Evolutionary conservation across 1,284 basidiomycete genomes (phyloP), one percentile per base, ranked within the genome.

Genomic region (Cryptococcus sp.): DNA sequence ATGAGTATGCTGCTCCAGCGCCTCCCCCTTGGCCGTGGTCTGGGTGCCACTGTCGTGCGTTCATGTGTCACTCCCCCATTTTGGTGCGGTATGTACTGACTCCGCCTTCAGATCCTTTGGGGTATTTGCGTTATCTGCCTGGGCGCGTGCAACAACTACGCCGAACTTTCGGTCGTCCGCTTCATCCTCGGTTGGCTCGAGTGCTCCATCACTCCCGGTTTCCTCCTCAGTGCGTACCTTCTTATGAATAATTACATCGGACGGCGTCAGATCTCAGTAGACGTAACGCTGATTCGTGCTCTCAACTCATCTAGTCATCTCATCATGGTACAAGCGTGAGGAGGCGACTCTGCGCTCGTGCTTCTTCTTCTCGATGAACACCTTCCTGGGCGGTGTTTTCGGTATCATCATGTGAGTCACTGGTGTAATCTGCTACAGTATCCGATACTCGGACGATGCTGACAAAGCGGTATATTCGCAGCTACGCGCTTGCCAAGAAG

Each of bases 141-240:
- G 13, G 68, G 54, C 30, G 64, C 50, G 3, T 70, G 68, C 56
- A 65, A 70, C 56, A 68, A 61, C 58, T 70, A 63, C 30, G 53
- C 55, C 3, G 58, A 65, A 38, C 58, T 71, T 3, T 58, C 62
- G 3, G 56, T 60, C 15, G 61, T 66, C 17, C 62, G 70, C 10
- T 51, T 62, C 13, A n/a, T 71, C 20, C 57, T 71, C 15, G 70
- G 70, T 16, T 65, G 65, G 60, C 65, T 70, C 23, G 70, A 72
- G 48, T 53, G 57, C 22, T 30, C 48, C 8, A 50, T 72, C 57
- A 69, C 67, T 2, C 70, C 70, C 30, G 67, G 66, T 23, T 71
- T 67, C 57, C 60, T 66, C n/a, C 48, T 71, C 39, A 62, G 57
- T 58, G 22, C 38, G 57, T 50, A 22, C 27, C n/a, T n/a, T n/a